Base-by-base conservation (phyloP, 306 rosid species). In the Urtica urens region DNA sequence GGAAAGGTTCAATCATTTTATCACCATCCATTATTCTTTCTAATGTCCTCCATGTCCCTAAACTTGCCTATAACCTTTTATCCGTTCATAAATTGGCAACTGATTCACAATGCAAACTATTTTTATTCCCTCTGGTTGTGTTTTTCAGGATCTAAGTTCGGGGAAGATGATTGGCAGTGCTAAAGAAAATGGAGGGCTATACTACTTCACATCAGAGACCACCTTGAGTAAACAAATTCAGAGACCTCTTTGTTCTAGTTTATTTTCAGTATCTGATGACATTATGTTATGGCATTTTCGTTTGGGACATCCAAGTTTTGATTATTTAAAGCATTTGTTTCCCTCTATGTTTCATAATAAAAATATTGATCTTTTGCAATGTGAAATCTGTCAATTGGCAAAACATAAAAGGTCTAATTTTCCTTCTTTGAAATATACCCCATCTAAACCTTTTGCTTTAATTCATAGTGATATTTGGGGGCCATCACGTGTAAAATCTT, bases 121-220 rank as follows among this genome's bases (percentile, higher is more conserved):
- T 14, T 48, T 48, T 24, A 3, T n/a, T 6, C 10, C 35, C 14
- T 21, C 14, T 9, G 28, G 7, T 0, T 48, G 35, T 48, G 3
- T 48, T 12, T 28, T 48, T 48, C 23, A 48, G 13, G 21, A 48
- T 22, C 10, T n/a, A n/a, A 1, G 10, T 4, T 26, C 35, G 23
- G 35, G 22, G 21, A 48, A 23, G 22, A 48, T 30, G 38, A 48
- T 48, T 48, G 53, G 34, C 35, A 48, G 11, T 27, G 53, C 37
- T 48, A n/a, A 16, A 27, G 27, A 3, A 13, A 7, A n/a, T 13
- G 1, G 3, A 5, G 23, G 53, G 9, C 53, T 48, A 19, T 24
- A 25, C 3, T 18, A 5, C 11, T 8, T 26, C 12, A 38, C 25
- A 10, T 3, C 10, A 5, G 10, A 25, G 15, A 2, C 5, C 37